Base-by-base conservation (phyloP, 352 stramenopile genomes). In the Phytophthora cactorum region DNA sequence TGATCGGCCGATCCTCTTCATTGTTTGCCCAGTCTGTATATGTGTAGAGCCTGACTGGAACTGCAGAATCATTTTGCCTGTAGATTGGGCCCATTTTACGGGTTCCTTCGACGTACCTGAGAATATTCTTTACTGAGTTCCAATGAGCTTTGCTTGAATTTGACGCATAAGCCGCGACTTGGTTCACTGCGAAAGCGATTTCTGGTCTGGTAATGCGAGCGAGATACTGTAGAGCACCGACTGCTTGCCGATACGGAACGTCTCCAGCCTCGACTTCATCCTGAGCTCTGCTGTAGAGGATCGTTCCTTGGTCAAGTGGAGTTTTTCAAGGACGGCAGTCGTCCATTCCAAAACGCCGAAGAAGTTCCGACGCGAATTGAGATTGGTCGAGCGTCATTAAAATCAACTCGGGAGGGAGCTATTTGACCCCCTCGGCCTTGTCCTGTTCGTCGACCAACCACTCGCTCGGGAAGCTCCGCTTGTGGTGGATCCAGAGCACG, bases 41-140 rank as follows among this genome's bases (percentile, higher is more conserved):
- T 0, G 63, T 56, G 32, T 52, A 70, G 11, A 65, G n/a, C 1
- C 53, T 34, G 5, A 59, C 22, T 7, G 4, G 50, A 47, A 22
- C 0, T 31, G n/a, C 10, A 2, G 17, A 2, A 5, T 2, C 2
- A 9, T 34, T 12, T 15, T 45, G n/a, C 7, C 27, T 2, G 41
- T 58, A 59, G 0, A 62, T 15, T 1, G 58, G 31, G 27, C 44
- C 36, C 5, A 46, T 34, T 27, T 8, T 1, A 11, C 44, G 54
- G 1, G 50, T 66, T 1, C 1, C 22, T 6, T 61, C n/a, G 5
- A 72, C 2, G 31, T 67, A 72, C 14, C 63, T 39, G 4, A 64
- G 41, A 5, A 63, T 66, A 4, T 59, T 66, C 3, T 66, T 71
- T 9, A 63, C 52, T 22, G 4, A 52, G 51, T 2, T 39, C 56